Evolutionary conservation across 1,139 yeast species (phyloP).

Genomic region (Kodamaea ohmeri): DNA sequence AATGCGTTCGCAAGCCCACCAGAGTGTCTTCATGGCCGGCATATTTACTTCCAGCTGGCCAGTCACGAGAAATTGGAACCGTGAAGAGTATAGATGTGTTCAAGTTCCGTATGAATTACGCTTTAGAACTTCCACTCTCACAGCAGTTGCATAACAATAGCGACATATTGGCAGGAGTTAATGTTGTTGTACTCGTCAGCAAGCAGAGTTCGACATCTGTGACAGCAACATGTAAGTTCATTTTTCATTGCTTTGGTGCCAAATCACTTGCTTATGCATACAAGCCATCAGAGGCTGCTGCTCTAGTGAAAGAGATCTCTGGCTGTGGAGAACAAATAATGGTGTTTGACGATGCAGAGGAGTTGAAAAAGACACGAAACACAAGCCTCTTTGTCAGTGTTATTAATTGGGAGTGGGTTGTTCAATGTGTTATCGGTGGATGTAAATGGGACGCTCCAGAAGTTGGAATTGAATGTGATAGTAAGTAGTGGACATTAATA

Average conservation of each 20-base stretch:
- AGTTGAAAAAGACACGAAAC: conserved; percentile 8
- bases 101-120: conserved; percentile 34
- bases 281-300: conserved; percentile 11
- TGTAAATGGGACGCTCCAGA: conserved; percentile 5
- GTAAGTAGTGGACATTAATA: no score
- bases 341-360: conserved; percentile 27
- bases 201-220: conserved; percentile 25
- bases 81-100: conserved; percentile 43
- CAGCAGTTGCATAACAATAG: conserved; percentile 41
- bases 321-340: conserved; percentile 14
- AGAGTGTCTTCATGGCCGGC: conserved; percentile 42
- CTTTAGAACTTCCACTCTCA: conserved; percentile 21
- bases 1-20: conserved; percentile 36
- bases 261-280: conserved; percentile 19
- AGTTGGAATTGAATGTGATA: background rate
- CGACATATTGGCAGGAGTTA: conserved; percentile 28
- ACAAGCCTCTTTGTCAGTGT: conserved; percentile 20
- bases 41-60: conserved; percentile 75
- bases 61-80: conserved; percentile 36
- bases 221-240: conserved; percentile 37
- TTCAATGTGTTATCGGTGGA: conserved; percentile 61
- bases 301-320: conserved; percentile 6
- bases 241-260: conserved; percentile 50
- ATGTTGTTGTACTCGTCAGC: conserved; percentile 31
- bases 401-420: conserved; percentile 72